Evolutionary conservation across 1,284 basidiomycete species (phyloP).

Genomic region (Ganoderma sinense): DNA sequence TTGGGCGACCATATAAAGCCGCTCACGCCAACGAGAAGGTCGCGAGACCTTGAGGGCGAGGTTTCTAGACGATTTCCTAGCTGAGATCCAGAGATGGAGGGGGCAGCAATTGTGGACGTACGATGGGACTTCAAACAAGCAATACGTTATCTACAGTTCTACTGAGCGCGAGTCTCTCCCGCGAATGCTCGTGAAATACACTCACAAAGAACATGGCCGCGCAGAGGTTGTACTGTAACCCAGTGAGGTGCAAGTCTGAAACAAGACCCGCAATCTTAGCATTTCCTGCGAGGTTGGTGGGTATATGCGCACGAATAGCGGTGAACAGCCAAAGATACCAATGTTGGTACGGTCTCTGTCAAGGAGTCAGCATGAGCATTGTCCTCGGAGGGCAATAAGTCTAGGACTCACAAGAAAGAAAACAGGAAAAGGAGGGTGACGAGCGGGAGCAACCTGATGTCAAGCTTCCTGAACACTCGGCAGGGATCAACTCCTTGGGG

Average conservation of each 20-base stretch:
- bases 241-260: conserved; percentile 21
- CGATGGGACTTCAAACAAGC: conserved; percentile 28
- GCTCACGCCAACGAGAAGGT: conserved; percentile 26
- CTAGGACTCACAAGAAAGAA: conserved; percentile 35
- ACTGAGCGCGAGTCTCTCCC: not conserved
- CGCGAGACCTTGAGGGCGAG: conserved; percentile 20
- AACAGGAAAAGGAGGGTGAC: conserved; percentile 69
- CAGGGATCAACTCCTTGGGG: not conserved
- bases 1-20: not conserved
- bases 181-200: not conserved
- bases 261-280: conserved; percentile 29
- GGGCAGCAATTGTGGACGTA: conserved; percentile 5
- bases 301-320: not conserved
- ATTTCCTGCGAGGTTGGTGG: conserved; percentile 19
- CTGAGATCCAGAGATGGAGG: too few species aligned
- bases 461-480: conserved; percentile 33
- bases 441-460: conserved; percentile 52
- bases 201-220: conserved; percentile 27
- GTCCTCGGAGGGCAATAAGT: not conserved
- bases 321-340: conserved; percentile 59
- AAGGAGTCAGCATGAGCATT: conserved; percentile 47
- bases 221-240: conserved; percentile 28
- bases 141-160: conserved; percentile 24
- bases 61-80: conserved; percentile 12
- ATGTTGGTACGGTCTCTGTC: conserved; percentile 71